These are phyloP conservation scores for Eutypa lata DNA, from an alignment of 2,329 filamentous ascomycete genomes.

Conservation along the genomic window DNA sequence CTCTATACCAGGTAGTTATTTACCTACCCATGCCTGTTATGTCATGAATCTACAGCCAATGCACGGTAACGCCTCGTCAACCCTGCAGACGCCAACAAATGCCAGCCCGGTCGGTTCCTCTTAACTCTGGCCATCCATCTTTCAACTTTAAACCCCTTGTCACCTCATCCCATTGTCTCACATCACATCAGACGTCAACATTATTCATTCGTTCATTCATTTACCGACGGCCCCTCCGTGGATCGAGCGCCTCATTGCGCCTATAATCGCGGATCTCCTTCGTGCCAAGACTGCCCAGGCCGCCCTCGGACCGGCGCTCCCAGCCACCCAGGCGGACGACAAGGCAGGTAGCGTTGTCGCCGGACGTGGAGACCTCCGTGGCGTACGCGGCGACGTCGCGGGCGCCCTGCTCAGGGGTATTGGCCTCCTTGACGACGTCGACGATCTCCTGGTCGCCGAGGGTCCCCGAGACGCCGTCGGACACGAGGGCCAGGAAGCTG, in stretches of 20 bases:
- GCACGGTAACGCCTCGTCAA: too few relatives aligned
- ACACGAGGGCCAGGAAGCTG: constrained; percentile 83
- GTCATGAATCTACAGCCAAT: too few relatives aligned
- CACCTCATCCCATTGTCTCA: too few relatives aligned
- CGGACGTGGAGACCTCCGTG: constrained; percentile 71
- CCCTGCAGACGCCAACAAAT: too few relatives aligned
- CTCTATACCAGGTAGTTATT: too few relatives aligned
- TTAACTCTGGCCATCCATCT: too few relatives aligned
- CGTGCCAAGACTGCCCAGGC: constrained; percentile 82
- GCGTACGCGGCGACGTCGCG: constrained; percentile 80
- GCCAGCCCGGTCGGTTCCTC: too few relatives aligned
- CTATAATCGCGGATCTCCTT: constrained; percentile 88
- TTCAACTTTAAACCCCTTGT: too few relatives aligned
- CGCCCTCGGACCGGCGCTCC: constrained; percentile 76
- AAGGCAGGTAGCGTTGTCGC: constrained; percentile 68
- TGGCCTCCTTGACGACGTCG: constrained; percentile 90
- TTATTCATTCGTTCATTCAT: neutral
- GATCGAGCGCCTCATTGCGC: constrained; percentile 76
- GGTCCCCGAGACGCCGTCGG: constrained; percentile 83
- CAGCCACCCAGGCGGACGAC: constrained; percentile 66
- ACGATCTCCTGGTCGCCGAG: constrained; percentile 93
- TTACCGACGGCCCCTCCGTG: constrained; percentile 59
- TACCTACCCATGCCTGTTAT: too few relatives aligned
- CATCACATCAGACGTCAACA: too few relatives aligned
- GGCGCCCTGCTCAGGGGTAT: constrained; percentile 83